These are phyloP conservation scores for Nephelium lappaceum DNA, from an alignment of 345 rosid genomes.

Conservation along the genomic window DNA sequence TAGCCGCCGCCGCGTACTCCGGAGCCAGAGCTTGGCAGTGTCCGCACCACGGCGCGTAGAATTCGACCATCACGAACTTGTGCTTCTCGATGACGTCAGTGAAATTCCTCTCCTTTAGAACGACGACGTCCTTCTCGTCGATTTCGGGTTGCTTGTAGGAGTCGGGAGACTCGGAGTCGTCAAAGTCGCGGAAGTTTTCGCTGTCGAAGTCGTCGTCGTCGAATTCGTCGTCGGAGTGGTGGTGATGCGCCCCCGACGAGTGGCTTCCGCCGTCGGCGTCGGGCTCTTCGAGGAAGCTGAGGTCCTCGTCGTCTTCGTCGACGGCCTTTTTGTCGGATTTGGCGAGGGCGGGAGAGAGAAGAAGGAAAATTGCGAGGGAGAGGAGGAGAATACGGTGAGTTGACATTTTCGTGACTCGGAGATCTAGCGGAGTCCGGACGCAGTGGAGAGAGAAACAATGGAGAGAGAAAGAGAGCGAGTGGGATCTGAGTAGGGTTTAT, in stretches of 20 bases:
- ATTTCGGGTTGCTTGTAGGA: constrained; percentile 60
- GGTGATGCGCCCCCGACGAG: constrained; percentile 18
- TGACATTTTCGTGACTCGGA: constrained; percentile 37
- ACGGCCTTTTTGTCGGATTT: constrained; percentile 20
- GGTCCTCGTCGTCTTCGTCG: constrained; percentile 29
- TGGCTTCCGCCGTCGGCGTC: constrained; percentile 25
- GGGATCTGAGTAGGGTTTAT: constrained; percentile 32
- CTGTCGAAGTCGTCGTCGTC: constrained; percentile 36
- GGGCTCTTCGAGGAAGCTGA: constrained; percentile 68
- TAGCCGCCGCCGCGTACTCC: constrained; percentile 97
- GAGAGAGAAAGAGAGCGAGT: not conserved
- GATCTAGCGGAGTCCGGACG: constrained; percentile 18
- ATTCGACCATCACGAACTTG: constrained; percentile 89
- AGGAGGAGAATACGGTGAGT: constrained; percentile 45
- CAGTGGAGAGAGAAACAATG: not conserved
- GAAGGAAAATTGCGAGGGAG: constrained; percentile 52
- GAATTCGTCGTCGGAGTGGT: constrained; percentile 9
- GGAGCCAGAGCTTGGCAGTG: constrained; percentile 97
- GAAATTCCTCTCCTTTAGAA: constrained; percentile 79
- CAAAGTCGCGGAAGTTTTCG: constrained; percentile 60
- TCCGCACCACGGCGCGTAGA: constrained; percentile 99
- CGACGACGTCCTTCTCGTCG: constrained; percentile 91
- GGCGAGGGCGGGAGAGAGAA: constrained; percentile 52
- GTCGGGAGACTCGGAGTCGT: constrained; percentile 49
- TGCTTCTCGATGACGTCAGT: constrained; percentile 61